These are phyloP conservation scores for Drechslerella stenobrocha DNA, from an alignment of 2,329 filamentous ascomycete genomes.

Conservation along the genomic window DNA sequence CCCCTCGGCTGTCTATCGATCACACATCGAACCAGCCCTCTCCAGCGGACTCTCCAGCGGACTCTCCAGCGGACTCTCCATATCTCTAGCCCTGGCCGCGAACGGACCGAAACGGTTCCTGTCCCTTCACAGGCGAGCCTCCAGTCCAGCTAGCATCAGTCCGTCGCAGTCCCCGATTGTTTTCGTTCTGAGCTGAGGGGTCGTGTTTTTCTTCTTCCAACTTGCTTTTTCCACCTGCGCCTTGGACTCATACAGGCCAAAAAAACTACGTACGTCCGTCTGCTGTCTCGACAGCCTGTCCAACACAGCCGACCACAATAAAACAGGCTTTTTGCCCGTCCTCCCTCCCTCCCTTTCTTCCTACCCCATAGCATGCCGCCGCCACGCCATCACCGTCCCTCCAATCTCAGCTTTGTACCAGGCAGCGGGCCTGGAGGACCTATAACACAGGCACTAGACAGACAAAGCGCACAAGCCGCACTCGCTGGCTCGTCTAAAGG, in stretches of 20 bases:
- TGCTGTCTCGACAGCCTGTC: constrained; percentile 24
- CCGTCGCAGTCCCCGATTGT: constrained; percentile 11
- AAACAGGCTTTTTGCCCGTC: constrained; percentile 46
- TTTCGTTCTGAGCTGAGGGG: constrained; percentile 12
- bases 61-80: too few relatives aligned
- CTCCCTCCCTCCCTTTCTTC: constrained; percentile 15
- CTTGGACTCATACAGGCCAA: constrained; percentile 23
- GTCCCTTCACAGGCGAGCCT: too few relatives aligned
- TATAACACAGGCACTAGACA: constrained; percentile 4
- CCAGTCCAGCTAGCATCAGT: constrained; percentile 22
- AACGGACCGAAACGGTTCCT: constrained; percentile 25
- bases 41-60: too few relatives aligned
- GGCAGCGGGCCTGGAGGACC: constrained; percentile 16
- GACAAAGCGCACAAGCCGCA: constrained; percentile 1
- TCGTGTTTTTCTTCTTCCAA: constrained; percentile 26
- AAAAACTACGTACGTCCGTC: too few relatives aligned
- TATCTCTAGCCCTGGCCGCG: constrained; percentile 37
- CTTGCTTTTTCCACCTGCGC: constrained; percentile 12
- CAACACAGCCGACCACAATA: constrained; percentile 37
- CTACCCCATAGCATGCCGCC: constrained; percentile 29
- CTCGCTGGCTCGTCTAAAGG: constrained; percentile 30
- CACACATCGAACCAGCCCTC: background rate
- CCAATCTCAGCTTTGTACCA: constrained; percentile 33
- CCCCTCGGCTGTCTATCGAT: constrained; percentile 26
- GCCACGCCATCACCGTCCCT: constrained; percentile 24